These are phyloP conservation scores for Debaryomyces hansenii DNA, from an alignment of 805 yeast species.

Conservation along the genomic window DNA sequence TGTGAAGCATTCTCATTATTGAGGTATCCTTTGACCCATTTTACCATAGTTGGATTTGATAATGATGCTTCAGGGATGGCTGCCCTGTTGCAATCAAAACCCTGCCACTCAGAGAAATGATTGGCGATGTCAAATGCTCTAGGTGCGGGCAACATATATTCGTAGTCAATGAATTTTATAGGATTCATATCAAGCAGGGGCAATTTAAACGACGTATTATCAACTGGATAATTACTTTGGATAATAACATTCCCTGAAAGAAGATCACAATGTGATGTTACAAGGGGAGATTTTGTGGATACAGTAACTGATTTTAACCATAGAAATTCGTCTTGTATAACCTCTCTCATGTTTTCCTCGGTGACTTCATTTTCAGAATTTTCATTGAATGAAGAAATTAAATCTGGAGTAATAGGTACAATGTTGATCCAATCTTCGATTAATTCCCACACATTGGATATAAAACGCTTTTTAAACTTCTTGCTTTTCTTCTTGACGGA, in stretches of 20 bases:
- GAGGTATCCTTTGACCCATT: conserved; percentile 63
- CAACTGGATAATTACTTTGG: conserved; percentile 34
- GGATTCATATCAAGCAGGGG: conserved; percentile 33
- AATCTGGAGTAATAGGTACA: conserved; percentile 51
- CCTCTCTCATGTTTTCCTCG: conserved; percentile 30
- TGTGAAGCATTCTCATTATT: conserved; percentile 25
- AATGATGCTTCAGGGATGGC: conserved; percentile 55
- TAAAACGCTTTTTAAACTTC: conserved; percentile 25
- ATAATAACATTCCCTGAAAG: conserved; percentile 72
- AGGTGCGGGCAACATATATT: conserved; percentile 71
- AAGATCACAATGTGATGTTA: conserved; percentile 70
- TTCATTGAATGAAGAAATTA: conserved; percentile 33
- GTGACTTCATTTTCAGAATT: conserved; percentile 24
- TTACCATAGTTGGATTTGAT: conserved; percentile 44
- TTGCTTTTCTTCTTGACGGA: conserved; percentile 7
- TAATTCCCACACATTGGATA: conserved; percentile 58
- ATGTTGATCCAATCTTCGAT: conserved; percentile 62
- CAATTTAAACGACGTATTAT: conserved; percentile 10
- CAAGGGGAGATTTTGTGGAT: conserved; percentile 48
- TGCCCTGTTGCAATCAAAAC: conserved; percentile 65
- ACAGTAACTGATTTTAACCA: conserved; percentile 51
- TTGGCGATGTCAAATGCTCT: conserved; percentile 74
- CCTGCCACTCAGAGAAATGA: conserved; percentile 81
- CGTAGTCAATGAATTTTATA: conserved; percentile 67
- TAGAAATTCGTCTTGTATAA: conserved; percentile 49